A percentile compares a stretch with the other conserved stretches of the same genome.
These are phyloP conservation scores for Yarrowia sp. DNA, from an alignment of 805 yeast species.

Conservation along the genomic window DNA sequence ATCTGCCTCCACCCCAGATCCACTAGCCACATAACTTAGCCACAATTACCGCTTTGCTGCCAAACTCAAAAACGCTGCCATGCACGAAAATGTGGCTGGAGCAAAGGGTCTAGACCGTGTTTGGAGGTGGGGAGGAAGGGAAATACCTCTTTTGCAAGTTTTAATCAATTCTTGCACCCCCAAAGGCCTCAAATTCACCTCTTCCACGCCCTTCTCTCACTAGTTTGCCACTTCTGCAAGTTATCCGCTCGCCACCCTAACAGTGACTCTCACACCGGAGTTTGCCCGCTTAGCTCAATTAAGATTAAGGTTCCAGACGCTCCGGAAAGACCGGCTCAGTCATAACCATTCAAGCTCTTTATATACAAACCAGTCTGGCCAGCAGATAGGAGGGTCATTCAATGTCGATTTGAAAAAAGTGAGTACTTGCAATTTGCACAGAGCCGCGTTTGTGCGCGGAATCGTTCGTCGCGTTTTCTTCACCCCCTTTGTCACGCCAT, in stretches of 20 bases:
- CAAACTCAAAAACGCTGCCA: constrained; percentile 1
- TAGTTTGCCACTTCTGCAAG: constrained; percentile 10
- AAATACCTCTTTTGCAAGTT: too few species aligned
- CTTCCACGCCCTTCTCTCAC: not conserved
- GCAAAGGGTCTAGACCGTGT: constrained; percentile 24
- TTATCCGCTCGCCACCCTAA: constrained; percentile 19
- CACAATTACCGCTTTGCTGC: constrained; percentile 22
- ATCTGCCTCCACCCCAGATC: not conserved
- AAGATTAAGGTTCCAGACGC: constrained; percentile 1
- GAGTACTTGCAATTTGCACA: not conserved
- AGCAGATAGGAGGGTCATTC: not conserved
- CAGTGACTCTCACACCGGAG: not conserved
- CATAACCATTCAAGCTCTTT: constrained; percentile 21
- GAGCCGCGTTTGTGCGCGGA: too few species aligned
- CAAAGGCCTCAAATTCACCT: not conserved
- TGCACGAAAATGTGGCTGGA: constrained; percentile 33
- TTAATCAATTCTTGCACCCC: too few species aligned
- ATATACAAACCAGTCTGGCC: constrained; percentile 21
- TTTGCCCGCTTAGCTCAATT: constrained; percentile 4
- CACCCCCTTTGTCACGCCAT: not conserved
- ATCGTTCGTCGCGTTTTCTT: too few species aligned
- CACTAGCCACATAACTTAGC: constrained; percentile 34
- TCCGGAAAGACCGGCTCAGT: constrained; percentile 37
- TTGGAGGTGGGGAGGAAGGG: not conserved
- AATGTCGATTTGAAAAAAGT: constrained; percentile 18